phyloP scores from a whole-genome alignment of 495 filamentous ascomycete genomes.

The Chaetomium tenue region DNA sequence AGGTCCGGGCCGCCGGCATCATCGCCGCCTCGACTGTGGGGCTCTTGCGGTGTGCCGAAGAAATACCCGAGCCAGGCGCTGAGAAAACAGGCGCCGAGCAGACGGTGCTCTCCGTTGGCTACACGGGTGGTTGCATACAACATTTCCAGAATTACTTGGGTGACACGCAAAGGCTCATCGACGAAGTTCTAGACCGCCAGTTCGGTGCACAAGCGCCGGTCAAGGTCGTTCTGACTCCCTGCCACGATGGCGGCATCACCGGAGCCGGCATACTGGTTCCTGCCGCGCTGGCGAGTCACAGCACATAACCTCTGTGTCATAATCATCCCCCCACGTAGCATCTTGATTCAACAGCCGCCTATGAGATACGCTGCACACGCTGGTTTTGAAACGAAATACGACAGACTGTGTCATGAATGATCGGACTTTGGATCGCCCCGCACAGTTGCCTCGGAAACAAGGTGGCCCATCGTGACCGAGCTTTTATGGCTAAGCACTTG shows the following conservation, averaged over 20 bases:
- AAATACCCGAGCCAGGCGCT: constrained; percentile 48
- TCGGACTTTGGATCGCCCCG: background rate
- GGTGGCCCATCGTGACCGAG: background rate
- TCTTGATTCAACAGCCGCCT: background rate
- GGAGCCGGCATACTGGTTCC: constrained; percentile 75
- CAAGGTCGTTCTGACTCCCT: constrained; percentile 63
- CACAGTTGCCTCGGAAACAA: background rate
- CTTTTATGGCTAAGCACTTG: background rate
- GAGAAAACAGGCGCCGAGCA: constrained; percentile 7
- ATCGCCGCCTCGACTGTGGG: constrained; percentile 69
- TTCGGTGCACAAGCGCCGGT: constrained; percentile 55
- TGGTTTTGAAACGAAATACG: background rate
- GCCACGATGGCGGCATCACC: constrained; percentile 72
- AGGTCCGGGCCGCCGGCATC: constrained; percentile 68
- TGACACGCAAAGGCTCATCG: constrained; percentile 65
- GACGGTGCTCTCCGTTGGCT: constrained; percentile 66
- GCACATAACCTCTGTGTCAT: constrained; percentile 1
- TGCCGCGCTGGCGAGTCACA: constrained; percentile 34
- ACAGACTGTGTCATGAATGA: background rate
- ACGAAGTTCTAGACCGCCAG: constrained; percentile 60
- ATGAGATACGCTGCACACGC: background rate
- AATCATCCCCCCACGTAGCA: background rate
- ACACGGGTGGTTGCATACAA: constrained; percentile 75
- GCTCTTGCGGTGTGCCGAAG: constrained; percentile 62
- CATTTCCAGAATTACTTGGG: constrained; percentile 71